These are phyloP conservation scores for Fusarium floridanum DNA, from an alignment of 2,329 filamentous ascomycete species.

Conservation along the genomic window DNA sequence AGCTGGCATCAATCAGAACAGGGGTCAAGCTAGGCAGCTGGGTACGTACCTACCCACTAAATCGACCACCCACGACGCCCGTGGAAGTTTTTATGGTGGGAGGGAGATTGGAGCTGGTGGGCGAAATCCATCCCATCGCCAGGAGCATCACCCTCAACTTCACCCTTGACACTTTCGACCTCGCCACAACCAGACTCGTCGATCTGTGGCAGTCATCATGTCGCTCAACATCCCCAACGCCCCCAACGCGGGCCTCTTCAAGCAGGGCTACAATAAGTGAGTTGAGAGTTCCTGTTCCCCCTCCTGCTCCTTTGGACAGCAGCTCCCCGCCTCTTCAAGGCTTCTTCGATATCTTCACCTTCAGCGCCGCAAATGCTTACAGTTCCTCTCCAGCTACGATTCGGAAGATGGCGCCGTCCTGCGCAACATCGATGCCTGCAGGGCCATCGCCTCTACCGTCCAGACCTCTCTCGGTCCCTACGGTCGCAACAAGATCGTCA, in stretches of 20 bases:
- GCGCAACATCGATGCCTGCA: conserved; percentile 98
- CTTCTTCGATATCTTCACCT: conserved; percentile 13
- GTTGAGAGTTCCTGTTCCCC: conserved; percentile 65
- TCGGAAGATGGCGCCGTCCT: conserved; percentile 98
- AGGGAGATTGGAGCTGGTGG: conserved; percentile 43
- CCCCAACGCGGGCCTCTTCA: conserved; percentile 94
- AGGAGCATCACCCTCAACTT: conserved; percentile 41
- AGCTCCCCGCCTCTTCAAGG: conserved; percentile 47
- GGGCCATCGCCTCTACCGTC: conserved; percentile 94
- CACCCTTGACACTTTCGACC: conserved; percentile 36
- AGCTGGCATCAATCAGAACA: background rate
- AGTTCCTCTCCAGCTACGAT: conserved; percentile 78
- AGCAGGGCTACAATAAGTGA: conserved; percentile 96
- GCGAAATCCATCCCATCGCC: conserved; percentile 37
- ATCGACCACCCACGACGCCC: conserved; percentile 37
- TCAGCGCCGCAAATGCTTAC: conserved; percentile 7
- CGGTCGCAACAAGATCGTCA: conserved; percentile 99
- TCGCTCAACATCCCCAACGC: conserved; percentile 96
- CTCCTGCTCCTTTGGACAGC: conserved; percentile 34
- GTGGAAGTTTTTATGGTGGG: conserved; percentile 47
- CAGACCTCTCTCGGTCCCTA: conserved; percentile 97
- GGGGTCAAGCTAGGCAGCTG: conserved; percentile 25
- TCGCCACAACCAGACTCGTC: conserved; percentile 34
- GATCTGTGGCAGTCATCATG: conserved; percentile 67
- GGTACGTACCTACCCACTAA: conserved; percentile 46